Conservation (phyloP, 306 rosid species). For the Mucuna pruriens region DNA sequence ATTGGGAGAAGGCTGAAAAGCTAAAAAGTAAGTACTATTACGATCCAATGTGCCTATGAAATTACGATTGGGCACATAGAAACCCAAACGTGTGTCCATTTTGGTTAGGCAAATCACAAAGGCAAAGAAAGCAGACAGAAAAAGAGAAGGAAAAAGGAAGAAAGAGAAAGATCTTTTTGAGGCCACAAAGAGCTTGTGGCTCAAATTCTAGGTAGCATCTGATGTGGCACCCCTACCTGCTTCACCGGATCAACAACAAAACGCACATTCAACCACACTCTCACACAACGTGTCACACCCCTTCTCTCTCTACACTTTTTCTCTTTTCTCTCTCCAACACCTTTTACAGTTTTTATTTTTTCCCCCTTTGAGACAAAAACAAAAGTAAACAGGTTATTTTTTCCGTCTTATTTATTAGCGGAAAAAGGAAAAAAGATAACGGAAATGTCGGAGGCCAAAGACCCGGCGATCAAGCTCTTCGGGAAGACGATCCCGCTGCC, state of each 20-base stretch:
- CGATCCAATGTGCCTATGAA: not conserved
- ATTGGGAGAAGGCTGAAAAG: not conserved
- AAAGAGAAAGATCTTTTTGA: conserved; percentile 45
- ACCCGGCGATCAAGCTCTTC: conserved; percentile 74
- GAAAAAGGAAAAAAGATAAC: not conserved
- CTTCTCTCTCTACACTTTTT: not conserved
- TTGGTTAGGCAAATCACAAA: not conserved
- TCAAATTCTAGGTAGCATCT: conserved; percentile 29
- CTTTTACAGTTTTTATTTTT: conserved; percentile 3
- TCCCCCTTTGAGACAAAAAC: conserved; percentile 13
- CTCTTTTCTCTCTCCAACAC: conserved; percentile 17
- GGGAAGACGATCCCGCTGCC: conserved; percentile 76
- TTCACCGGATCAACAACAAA: conserved; percentile 42
- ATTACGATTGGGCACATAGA: not conserved
- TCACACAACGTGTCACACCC: conserved; percentile 43
- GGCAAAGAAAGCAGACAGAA: not conserved
- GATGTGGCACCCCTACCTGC: conserved; percentile 47
- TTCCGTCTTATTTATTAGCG: not conserved
- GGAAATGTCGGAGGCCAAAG: conserved; percentile 61
- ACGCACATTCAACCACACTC: conserved; percentile 25
- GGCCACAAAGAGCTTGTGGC: conserved; percentile 49
- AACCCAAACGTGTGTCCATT: not conserved
- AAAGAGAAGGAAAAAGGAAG: conserved; percentile 34
- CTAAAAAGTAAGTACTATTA: not conserved
- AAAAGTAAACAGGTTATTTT: not conserved